These are phyloP conservation scores for Plasmodium knowlesi DNA, from an alignment of 169 alveolate genomes.

Conservation along the genomic window DNA sequence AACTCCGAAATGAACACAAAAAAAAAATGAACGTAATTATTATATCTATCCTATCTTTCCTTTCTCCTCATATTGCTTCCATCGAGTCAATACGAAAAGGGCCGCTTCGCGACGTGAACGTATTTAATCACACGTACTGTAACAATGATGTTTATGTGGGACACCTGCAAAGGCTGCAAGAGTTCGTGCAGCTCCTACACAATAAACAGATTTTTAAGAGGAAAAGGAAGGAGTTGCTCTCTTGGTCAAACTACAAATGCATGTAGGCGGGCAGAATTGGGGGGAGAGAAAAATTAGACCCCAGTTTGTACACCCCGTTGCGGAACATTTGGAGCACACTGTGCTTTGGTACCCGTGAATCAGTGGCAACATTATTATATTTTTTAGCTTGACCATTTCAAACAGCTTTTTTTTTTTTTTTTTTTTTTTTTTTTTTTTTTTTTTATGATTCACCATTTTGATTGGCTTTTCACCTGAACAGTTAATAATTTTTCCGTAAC, in stretches of 20 bases:
- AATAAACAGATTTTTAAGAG: slow-evolving; percentile 54
- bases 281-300: neutral
- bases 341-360: neutral
- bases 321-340: neutral
- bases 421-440: slow-evolving; percentile 3
- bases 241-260: slow-evolving; percentile 69
- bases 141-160: slow-evolving; percentile 47
- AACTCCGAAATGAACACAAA: slow-evolving; percentile 60
- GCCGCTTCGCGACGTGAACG: neutral
- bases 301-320: neutral
- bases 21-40: slow-evolving; percentile 52
- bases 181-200: slow-evolving; percentile 28
- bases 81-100: neutral
- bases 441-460: neutral
- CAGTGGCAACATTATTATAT: neutral
- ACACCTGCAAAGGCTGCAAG: slow-evolving; percentile 39
- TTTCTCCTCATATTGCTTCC: slow-evolving; percentile 42
- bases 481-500: neutral
- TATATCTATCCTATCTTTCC: slow-evolving; percentile 10
- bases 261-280: neutral
- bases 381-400: neutral
- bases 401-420: neutral
- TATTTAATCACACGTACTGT: slow-evolving; percentile 64
- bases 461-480: neutral
- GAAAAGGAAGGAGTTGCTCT: slow-evolving; percentile 64